Conservation (phyloP, 352 stramenopile genomes). For the Paralagenidium karlingii region DNA sequence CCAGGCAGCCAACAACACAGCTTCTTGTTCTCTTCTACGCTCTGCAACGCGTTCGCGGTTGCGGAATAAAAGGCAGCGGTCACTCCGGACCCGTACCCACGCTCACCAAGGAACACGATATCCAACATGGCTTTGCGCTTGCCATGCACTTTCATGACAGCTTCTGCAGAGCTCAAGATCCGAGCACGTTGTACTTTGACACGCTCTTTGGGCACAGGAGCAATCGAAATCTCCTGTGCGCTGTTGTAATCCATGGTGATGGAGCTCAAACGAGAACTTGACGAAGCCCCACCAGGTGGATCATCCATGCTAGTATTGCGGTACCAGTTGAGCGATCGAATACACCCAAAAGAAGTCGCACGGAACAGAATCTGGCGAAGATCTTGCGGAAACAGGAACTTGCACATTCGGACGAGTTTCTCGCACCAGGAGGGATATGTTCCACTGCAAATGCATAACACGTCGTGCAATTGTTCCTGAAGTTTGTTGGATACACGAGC, state of each 20-base stretch:
- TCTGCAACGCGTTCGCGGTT: constrained; percentile 50
- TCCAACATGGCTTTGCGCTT: constrained; percentile 76
- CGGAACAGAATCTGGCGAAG: constrained; percentile 62
- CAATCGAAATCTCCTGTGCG: constrained; percentile 51
- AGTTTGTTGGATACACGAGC: constrained; percentile 70
- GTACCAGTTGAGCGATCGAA: constrained; percentile 71
- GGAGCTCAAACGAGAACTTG: constrained; percentile 13
- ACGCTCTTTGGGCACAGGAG: constrained; percentile 74
- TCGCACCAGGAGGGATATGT: constrained; percentile 77
- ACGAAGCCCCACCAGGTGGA: no score
- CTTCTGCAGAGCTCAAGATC: constrained; percentile 60
- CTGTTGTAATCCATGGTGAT: constrained; percentile 62
- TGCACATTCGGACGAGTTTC: constrained; percentile 53
- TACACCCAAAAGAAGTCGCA: constrained; percentile 68
- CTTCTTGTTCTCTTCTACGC: constrained; percentile 26
- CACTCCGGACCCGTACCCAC: constrained; percentile 74
- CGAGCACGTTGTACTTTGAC: constrained; percentile 70
- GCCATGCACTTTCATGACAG: constrained; percentile 76
- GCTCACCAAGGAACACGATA: constrained; percentile 77
- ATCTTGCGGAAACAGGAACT: constrained; percentile 71
- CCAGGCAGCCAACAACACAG: constrained; percentile 48
- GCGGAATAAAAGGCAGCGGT: constrained; percentile 79
- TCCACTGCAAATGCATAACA: constrained; percentile 69
- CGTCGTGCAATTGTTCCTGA: constrained; percentile 65
- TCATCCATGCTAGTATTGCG: constrained; percentile 16